Percentiles rank a stretch among this genome's conserved stretches.
Evolutionary conservation across 495 filamentous ascomycete species (phyloP).

Genomic region (Penicillium argentinense): DNA sequence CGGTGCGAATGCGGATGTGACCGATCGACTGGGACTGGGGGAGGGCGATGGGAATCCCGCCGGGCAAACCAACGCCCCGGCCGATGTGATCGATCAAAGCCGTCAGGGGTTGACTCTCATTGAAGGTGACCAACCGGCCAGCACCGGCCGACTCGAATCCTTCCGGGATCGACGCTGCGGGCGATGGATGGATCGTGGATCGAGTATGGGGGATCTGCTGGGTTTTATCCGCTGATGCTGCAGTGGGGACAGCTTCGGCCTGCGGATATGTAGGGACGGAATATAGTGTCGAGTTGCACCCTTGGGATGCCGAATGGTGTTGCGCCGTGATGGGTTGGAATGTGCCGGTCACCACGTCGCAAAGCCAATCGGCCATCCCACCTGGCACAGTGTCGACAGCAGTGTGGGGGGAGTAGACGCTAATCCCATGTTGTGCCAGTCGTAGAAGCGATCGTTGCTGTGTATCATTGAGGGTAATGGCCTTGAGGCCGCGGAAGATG

Average conservation of each 20-base stretch:
- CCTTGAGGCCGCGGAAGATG: conserved; percentile 90
- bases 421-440: conserved; percentile 84
- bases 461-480: conserved; percentile 76
- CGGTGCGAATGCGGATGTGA: conserved; percentile 56
- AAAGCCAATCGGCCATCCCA: conserved; percentile 94
- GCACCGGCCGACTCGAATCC: conserved; percentile 72
- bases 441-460: conserved; percentile 84
- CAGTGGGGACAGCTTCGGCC: conserved; percentile 20
- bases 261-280: conserved; percentile 44
- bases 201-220: conserved; percentile 53
- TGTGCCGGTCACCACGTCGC: conserved; percentile 71
- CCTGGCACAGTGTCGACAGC: conserved; percentile 86
- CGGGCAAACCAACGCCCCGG: conserved; percentile 58
- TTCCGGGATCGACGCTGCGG: conserved; percentile 35
- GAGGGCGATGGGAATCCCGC: conserved; percentile 66
- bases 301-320: conserved; percentile 7
- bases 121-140: conserved; percentile 70
- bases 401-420: conserved; percentile 94
- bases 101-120: conserved; percentile 54
- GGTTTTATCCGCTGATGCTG: conserved; percentile 19
- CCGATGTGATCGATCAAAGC: conserved; percentile 63
- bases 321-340: conserved; percentile 20
- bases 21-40: conserved; percentile 56
- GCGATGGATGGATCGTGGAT: conserved; percentile 51
- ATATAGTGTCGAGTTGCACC: conserved; percentile 33